Base-by-base conservation (phyloP, 306 rosid genomes). In the Trichosanthes truncata region DNA sequence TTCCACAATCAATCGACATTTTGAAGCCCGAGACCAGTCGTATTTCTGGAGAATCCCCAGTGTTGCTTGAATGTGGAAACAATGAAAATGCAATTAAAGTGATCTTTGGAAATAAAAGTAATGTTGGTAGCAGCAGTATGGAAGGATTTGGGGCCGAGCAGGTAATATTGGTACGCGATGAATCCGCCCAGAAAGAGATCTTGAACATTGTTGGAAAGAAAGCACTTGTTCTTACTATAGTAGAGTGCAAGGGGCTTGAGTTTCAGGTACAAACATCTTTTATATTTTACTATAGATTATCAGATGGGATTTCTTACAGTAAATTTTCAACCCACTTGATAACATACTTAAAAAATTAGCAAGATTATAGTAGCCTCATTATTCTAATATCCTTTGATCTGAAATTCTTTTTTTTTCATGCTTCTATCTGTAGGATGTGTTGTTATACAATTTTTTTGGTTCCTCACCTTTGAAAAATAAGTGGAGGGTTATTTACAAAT, bases 211-310 rank as follows among this genome's bases (percentile, higher is more conserved):
- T 89, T 38, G 97, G 93, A 48, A 90, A 92, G 78, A 88, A 90
- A 11, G 96, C 97, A 81, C 96, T 92, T 84, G 88, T 92, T 14
- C 80, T 92, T 66, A 92, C 97, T 6, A 82, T 90, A 43, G 40
- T 92, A 53, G 96, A 92, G 83, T 92, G 97, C 82, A 92, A 92
- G 72, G 97, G 97, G n/a, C 96, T 93, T 38, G 96, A 93, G 45
- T 93, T 93, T 83, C 96, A 93, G 97, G 97, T 93, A 55, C 68
- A 36, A 29, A 3, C 26, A 15, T 25, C 10, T 57, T 74, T 46
- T 74, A 72, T 51, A 11, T 73, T 41, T 52, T 66, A 33, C 43
- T 35, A 36, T 35, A 14, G 26, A 66, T 66, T 26, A 66, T 66
- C 13, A 35, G 73, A 66, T 66, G 46, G 3, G 46, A 36, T 66